Percentiles rank a stretch among this genome's conserved stretches.
Evolutionary conservation across 2,329 filamentous ascomycete species (phyloP).

Genomic region (Allantophomopsis lycopodina): DNA sequence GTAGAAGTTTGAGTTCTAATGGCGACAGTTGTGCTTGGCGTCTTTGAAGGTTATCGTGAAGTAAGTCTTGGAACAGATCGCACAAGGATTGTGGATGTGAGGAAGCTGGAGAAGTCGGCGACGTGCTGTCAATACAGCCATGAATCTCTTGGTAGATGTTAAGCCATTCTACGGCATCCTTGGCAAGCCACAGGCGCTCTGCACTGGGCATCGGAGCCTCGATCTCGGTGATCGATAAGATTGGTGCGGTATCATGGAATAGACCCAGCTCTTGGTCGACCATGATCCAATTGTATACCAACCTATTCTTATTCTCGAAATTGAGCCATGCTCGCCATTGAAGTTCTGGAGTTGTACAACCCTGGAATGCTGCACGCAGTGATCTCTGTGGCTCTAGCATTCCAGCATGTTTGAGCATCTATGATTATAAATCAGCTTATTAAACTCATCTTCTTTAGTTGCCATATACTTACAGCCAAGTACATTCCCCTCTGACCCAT

Average conservation of each 20-base stretch:
- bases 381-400: constrained; percentile 41
- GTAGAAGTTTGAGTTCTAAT: constrained; percentile 48
- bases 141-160: constrained; percentile 38
- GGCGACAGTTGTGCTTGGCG: constrained; percentile 30
- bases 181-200: constrained; percentile 49
- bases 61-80: constrained; percentile 54
- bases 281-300: constrained; percentile 67
- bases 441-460: not conserved
- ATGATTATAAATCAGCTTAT: not conserved
- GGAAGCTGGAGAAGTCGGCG: constrained; percentile 36
- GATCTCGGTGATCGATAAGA: constrained; percentile 53
- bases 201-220: constrained; percentile 47
- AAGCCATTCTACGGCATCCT: constrained; percentile 43
- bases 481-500: constrained; percentile 66
- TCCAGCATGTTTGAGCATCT: constrained; percentile 58
- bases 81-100: constrained; percentile 38
- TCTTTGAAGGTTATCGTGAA: constrained; percentile 45
- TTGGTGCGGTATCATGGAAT: constrained; percentile 47
- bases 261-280: constrained; percentile 58
- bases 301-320: constrained; percentile 48
- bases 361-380: constrained; percentile 28
- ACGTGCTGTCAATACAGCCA: constrained; percentile 22
- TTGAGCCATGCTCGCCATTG: constrained; percentile 52
- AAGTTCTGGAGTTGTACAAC: constrained; percentile 28
- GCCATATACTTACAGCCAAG: constrained; percentile 33